Base-by-base conservation (phyloP, 2,329 filamentous ascomycete species). In the Ophiocordyceps robertsii region DNA sequence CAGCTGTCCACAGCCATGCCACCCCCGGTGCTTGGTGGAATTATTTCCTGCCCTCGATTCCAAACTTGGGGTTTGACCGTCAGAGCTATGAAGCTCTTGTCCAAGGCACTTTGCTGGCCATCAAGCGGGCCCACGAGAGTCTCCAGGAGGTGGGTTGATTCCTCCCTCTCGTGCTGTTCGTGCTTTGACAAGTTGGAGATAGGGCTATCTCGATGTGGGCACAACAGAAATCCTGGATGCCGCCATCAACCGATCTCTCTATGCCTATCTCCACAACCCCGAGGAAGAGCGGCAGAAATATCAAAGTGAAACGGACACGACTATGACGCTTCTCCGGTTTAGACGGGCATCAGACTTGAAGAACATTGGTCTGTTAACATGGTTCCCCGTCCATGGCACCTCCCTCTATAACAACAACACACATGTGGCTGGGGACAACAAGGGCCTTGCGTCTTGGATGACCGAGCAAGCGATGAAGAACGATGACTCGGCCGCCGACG, bases 1-100 rank as follows among this genome's bases (percentile, higher is more conserved):
- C 87, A 0, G 89, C 89, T 41, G 95, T 90, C 0, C 90, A 96
- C 60, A 92, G 85, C 19, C 90, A 95, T 63, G 82, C 88, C 24
- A 89, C 88, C 0, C 89, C 90, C 0, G 90, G 84, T 3, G 90
- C 84, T 6, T 95, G 88, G 87, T 70, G 93, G 57, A 96, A 95
- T 63, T 95, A 95, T 57, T 72, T 95, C 11, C 69, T 95, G 7
- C 89, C 89, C 7, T 89, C 95, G 57, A 83, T 95, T 49, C 92
- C 90, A 0, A 89, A 81, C 54, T 73, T 83, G 45, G 90, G 90
- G 0, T 95, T 95, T 52, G 75, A 87, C 60, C 78, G 79, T 53
- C 84, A 93, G 60, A 92, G 85, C 53, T 94, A 94, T 55, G 73
- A 80, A 49, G 88, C 90, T 29, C 87, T 96, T 48, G 86, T 95